Evolutionary conservation across 2,329 filamentous ascomycete genomes (phyloP), one percentile per base, ranked within the genome.

Genomic region (Immersiporthe knoxdaviesiana): DNA sequence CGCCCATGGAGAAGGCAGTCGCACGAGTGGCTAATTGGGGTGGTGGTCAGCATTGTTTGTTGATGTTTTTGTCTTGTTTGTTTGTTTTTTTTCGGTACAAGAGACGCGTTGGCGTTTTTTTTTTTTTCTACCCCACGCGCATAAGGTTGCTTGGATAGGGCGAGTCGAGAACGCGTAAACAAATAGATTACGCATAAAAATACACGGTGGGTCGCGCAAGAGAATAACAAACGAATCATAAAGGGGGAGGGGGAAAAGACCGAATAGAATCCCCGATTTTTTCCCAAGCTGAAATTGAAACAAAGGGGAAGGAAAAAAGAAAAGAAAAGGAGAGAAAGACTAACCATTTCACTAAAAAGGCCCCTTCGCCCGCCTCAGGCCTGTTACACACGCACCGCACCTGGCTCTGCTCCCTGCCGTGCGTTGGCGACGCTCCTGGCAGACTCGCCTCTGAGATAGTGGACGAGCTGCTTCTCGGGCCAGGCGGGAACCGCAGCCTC

Each of bases 291-390:
- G n/a, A n/a, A n/a, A n/a, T n/a, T n/a, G n/a, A 44, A 44, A 44
- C 7, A 1, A 44, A 44, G 2, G 1, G 16, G 8, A 39, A 7
- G 16, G 21, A 63, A 32, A 14, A 14, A 37, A 24, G 16, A 47
- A 21, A 7, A 18, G 1, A 8, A 39, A 1, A 12, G 35, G 21
- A 37, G 24, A 68, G 65, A n/a, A 63, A 10, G 24, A 77, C 84
- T 70, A 82, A 90, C 88, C 88, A 91, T 78, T 89, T 87, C 69
- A 91, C 83, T 84, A 90, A 84, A 73, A 88, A 88, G 69, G 84
- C 82, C 63, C 83, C 81, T 60, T 83, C 81, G 54, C 84, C 82
- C 44, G 78, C 76, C 65, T 80, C 78, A n/a, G 70, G 66, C 65
- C 79, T 77, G 68, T 83, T 82, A 75, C 88, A 91, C 24, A 89